Percentiles rank a stretch among this genome's conserved stretches.
These are phyloP conservation scores for Thuidium tamariscinum DNA, from an alignment of 225 moss, liverwort and hornwort genomes.

Conservation along the genomic window DNA sequence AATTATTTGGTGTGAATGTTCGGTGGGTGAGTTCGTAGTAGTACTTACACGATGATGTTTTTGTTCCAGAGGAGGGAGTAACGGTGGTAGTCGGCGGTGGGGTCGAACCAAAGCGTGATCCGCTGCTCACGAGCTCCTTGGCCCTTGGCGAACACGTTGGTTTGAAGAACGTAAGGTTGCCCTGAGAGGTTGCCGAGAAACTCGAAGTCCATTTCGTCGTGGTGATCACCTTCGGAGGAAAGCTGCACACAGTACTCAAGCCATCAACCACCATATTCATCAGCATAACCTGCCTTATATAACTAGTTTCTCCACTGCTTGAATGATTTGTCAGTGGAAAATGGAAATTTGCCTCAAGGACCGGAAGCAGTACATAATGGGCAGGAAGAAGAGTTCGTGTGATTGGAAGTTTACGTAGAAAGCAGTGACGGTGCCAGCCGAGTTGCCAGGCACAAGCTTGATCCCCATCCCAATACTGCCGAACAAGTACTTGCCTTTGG, in stretches of 20 bases:
- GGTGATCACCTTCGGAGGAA: constrained; percentile 9
- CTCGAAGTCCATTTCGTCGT: constrained; percentile 55
- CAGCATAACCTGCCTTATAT: no score
- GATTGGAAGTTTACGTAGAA: constrained; percentile 45
- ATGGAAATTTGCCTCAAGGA: not conserved
- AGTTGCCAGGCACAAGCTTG: constrained; percentile 65
- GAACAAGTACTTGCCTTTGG: constrained; percentile 51
- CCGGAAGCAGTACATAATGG: not conserved
- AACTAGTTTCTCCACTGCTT: not conserved
- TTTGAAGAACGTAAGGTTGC: constrained; percentile 43
- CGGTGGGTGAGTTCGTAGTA: not conserved
- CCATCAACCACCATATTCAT: not conserved
- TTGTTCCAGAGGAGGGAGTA: constrained; percentile 53
- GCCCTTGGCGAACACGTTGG: constrained; percentile 48
- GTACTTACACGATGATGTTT: constrained; percentile 35
- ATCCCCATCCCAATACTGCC: constrained; percentile 71
- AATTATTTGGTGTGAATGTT: not conserved
- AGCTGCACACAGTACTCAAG: not conserved
- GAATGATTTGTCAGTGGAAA: not conserved
- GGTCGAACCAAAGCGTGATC: constrained; percentile 53
- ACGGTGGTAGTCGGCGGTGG: constrained; percentile 32
- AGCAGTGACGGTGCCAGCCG: constrained; percentile 85
- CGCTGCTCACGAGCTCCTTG: constrained; percentile 41
- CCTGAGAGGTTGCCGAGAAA: constrained; percentile 39
- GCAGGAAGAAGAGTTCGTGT: not conserved